Conservation (phyloP, 1,284 basidiomycete species). For the Pseudozyma flocculosa region DNA sequence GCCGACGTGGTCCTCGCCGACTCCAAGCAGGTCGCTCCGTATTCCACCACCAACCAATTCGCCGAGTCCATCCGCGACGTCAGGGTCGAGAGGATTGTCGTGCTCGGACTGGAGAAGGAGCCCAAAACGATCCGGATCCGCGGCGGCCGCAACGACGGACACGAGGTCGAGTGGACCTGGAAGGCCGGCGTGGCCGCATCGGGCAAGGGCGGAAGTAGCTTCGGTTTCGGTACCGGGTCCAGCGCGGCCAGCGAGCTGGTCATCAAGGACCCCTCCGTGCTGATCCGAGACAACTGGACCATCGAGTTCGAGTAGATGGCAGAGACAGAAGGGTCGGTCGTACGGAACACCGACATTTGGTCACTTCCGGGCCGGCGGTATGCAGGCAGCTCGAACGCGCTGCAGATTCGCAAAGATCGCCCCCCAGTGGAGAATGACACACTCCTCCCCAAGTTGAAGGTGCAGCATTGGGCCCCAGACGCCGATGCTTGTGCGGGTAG, state of each 20-base stretch:
- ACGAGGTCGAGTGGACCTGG: slow-evolving; percentile 33
- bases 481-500: too few relatives aligned
- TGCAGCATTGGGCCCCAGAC: too few relatives aligned
- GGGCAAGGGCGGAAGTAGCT: slow-evolving; percentile 6
- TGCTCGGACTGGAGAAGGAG: slow-evolving; percentile 44
- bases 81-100: slow-evolving; percentile 51
- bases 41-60: slow-evolving; percentile 34
- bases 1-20: slow-evolving; percentile 18
- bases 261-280: slow-evolving; percentile 47
- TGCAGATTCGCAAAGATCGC: too few relatives aligned
- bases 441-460: too few relatives aligned
- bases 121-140: slow-evolving; percentile 22
- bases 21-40: slow-evolving; percentile 24
- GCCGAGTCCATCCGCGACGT: slow-evolving; percentile 39
- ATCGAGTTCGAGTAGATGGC: slow-evolving; percentile 26
- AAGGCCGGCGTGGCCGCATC: slow-evolving; percentile 23
- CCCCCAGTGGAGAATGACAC: too few relatives aligned
- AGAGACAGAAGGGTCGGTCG: too few relatives aligned
- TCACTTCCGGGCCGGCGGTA: too few relatives aligned
- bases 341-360: too few relatives aligned
- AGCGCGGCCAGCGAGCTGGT: slow-evolving; percentile 38
- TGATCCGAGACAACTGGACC: slow-evolving; percentile 41
- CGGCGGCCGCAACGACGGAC: neutral
- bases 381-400: too few relatives aligned
- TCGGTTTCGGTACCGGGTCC: slow-evolving; percentile 8